A percentile compares a stretch with the other conserved stretches of the same genome.
These are phyloP conservation scores for Martensiomyces pterosporus DNA, from an alignment of 192 early-diverging fungal genomes.

Conservation along the genomic window DNA sequence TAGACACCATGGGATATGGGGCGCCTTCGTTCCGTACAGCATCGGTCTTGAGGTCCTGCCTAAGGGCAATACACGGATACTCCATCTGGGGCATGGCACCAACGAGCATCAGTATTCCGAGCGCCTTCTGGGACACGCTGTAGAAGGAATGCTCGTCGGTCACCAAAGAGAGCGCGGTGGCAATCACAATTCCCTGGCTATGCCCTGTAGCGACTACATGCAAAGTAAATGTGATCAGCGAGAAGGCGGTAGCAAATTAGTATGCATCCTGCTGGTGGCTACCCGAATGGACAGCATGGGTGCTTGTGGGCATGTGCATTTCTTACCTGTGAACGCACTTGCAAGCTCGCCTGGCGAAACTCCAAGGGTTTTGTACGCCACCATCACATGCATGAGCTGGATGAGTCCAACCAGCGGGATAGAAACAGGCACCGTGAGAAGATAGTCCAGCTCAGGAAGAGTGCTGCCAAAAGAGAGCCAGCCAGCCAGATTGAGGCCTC, in stretches of 20 bases:
- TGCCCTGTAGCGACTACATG: conserved; percentile 66
- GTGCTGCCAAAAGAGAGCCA: conserved; percentile 72
- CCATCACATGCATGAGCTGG: conserved; percentile 79
- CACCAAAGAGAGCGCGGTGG: conserved; percentile 76
- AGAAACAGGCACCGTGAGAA: conserved; percentile 67
- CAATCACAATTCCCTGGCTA: conserved; percentile 84
- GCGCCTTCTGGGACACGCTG: conserved; percentile 68
- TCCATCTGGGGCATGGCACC: conserved; percentile 75
- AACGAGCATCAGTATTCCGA: conserved; percentile 78
- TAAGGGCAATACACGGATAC: conserved; percentile 3
- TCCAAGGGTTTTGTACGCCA: conserved; percentile 60
- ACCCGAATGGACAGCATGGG: no score
- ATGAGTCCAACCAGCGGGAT: conserved; percentile 83
- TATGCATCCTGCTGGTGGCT: no score
- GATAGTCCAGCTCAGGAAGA: conserved; percentile 64
- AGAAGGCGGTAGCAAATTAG: neutral
- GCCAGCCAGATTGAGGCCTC: conserved; percentile 69
- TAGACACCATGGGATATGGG: conserved; percentile 18
- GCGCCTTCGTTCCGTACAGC: neutral
- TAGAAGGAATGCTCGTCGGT: conserved; percentile 76
- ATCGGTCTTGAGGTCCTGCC: neutral
- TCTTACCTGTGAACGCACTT: conserved; percentile 27
- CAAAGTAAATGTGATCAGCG: neutral
- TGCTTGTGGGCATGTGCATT: neutral
- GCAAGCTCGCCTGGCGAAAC: conserved; percentile 50